A percentile compares a stretch with the other conserved stretches of the same genome.
Conservation (phyloP, 495 filamentous ascomycete genomes). For the Hyaloscypha variabilis region DNA sequence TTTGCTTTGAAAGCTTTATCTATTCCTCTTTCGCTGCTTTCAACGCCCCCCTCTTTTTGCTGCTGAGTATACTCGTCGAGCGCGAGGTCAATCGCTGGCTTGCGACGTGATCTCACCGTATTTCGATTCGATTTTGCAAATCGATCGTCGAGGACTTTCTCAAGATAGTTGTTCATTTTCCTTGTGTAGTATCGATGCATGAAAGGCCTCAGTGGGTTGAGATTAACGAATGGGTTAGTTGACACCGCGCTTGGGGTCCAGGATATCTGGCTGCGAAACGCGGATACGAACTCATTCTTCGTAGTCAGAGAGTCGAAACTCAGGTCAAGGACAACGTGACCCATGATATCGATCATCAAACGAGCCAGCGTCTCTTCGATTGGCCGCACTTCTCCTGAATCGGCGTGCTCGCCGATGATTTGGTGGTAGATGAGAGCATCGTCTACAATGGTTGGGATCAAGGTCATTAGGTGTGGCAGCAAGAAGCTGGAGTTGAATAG, state of each 20-base stretch:
- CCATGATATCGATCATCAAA: slow-evolving; percentile 69
- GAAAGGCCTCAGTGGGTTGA: slow-evolving; percentile 28
- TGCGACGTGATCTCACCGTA: slow-evolving; percentile 3
- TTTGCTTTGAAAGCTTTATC: slow-evolving; percentile 23
- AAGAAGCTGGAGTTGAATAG: slow-evolving; percentile 46
- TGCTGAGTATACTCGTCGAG: slow-evolving; percentile 27
- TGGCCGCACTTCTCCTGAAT: slow-evolving; percentile 38
- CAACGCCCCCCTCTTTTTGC: background rate
- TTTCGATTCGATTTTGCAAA: slow-evolving; percentile 18
- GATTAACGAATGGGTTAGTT: slow-evolving; percentile 24
- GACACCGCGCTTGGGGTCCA: slow-evolving; percentile 27
- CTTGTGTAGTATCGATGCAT: slow-evolving; percentile 32
- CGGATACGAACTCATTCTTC: slow-evolving; percentile 36
- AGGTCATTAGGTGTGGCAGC: slow-evolving; percentile 38
- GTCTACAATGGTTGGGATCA: slow-evolving; percentile 41
- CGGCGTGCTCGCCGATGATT: slow-evolving; percentile 34
- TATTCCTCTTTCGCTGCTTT: slow-evolving; percentile 17
- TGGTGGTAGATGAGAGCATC: slow-evolving; percentile 37
- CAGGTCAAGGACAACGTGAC: slow-evolving; percentile 34
- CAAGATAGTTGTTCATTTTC: slow-evolving; percentile 37
- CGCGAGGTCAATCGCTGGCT: slow-evolving; percentile 36
- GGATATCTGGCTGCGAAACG: slow-evolving; percentile 29
- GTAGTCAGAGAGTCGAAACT: slow-evolving; percentile 36
- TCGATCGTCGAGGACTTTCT: slow-evolving; percentile 34
- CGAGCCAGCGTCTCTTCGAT: slow-evolving; percentile 68